Base-by-base conservation (phyloP, 2,329 filamentous ascomycete species). In the Davidsoniella eucalypti region DNA sequence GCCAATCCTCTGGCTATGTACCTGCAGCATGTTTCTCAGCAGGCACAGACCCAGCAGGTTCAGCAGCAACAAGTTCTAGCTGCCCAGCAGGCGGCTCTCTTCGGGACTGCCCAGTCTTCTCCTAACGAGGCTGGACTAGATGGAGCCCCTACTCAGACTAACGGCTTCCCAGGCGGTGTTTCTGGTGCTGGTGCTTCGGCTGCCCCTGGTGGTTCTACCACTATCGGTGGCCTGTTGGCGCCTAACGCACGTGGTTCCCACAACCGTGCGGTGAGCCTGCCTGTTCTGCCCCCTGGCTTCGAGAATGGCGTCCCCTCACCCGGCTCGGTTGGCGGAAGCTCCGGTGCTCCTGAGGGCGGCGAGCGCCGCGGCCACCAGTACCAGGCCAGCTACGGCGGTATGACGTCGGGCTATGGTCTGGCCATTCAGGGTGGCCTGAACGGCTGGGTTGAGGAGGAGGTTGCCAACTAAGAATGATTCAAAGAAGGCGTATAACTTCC, bases 1-100 rank as follows among this genome's bases (percentile, higher is more conserved):
- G 90, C 79, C 69, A 95, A 95, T 64, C 90, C 90, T 0, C 66
- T 96, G 63, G 94, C 88, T 21, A 80, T 95, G 78, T 96, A 95
- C 63, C 74, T 95, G 53, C 90, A 81, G 65, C 87, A 93, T 61
- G 77, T 90, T 25, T 80, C 80, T 18, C 76, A 82, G 54, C 78
- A 84, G 59, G 75, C 77, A 14, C 82, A 85, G 56, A 75, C 78
- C 45, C 83, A 88, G 56, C 84, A 87, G 54, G 77, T 82, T 29
- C 81, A 86, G 56, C 80, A 87, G 56, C 77, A 84, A 49, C 78
- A 83, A 55, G 74, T 78, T 39, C 72, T 87, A 57, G 75, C 76
- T 51, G 80, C 78, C 33, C 86, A 92, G 60, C 87, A 94, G 64
- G 80, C 81, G 43, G 80, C 84, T 6, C 72, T 94, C 55, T 94